A percentile compares a stretch with the other conserved stretches of the same genome.
Evolutionary conservation across 176 grass and related monocot genomes (phyloP).

Genomic region (Oryza longistaminata): DNA sequence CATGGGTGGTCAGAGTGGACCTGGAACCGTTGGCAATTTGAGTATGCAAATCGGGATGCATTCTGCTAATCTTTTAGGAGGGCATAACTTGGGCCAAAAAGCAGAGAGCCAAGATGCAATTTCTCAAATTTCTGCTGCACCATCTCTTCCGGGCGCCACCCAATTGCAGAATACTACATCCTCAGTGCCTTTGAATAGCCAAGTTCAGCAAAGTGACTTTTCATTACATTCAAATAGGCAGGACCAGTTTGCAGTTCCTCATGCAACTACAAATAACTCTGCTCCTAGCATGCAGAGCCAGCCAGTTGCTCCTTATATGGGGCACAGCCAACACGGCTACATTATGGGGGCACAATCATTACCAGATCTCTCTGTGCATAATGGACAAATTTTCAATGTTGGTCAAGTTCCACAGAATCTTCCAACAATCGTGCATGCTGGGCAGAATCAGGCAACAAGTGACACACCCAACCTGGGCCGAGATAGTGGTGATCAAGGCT

Average conservation of each 20-base stretch:
- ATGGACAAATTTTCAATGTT: slow-evolving; percentile 45
- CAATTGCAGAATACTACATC: slow-evolving; percentile 50
- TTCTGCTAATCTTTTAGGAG: slow-evolving; percentile 31
- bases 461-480: slow-evolving; percentile 32
- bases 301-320: slow-evolving; percentile 45
- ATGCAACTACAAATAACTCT: slow-evolving; percentile 41
- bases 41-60: slow-evolving; percentile 45
- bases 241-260: slow-evolving; percentile 46
- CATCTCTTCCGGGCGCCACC: slow-evolving; percentile 36
- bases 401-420: slow-evolving; percentile 50
- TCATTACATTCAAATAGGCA: slow-evolving; percentile 48
- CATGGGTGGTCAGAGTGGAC: slow-evolving; percentile 24
- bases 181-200: slow-evolving; percentile 44
- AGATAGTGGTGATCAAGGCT: slow-evolving; percentile 44
- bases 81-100: slow-evolving; percentile 43
- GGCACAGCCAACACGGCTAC: slow-evolving; percentile 44
- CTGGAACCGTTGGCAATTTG: slow-evolving; percentile 26
- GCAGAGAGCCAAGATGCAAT: slow-evolving; percentile 38
- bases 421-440: slow-evolving; percentile 35
- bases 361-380: slow-evolving; percentile 41
- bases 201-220: slow-evolving; percentile 47
- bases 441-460: slow-evolving; percentile 40
- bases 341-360: slow-evolving; percentile 45
- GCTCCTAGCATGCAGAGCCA: slow-evolving; percentile 51
- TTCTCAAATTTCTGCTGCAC: slow-evolving; percentile 37